Conservation (phyloP, 2,329 filamentous ascomycete genomes). For the Scytalidium sp. region DNA sequence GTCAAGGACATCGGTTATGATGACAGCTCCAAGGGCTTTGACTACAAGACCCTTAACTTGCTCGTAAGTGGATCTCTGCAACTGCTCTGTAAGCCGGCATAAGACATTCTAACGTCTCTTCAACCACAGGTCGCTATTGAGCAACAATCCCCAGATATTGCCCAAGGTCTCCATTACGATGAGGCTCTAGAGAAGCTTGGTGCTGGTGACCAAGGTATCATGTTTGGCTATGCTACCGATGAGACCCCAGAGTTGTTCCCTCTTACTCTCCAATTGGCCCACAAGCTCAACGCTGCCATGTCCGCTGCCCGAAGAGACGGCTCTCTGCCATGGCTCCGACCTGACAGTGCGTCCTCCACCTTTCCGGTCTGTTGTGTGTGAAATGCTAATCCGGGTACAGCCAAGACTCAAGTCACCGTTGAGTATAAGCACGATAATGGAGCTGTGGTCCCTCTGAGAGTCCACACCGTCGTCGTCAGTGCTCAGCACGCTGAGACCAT, state of each 20-base stretch:
- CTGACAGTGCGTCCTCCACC: conserved; percentile 58
- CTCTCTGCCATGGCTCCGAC: conserved; percentile 86
- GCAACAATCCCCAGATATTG: conserved; percentile 98
- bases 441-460: conserved; percentile 85
- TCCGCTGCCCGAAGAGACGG: conserved; percentile 84
- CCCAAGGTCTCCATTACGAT: conserved; percentile 98
- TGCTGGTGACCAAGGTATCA: conserved; percentile 99
- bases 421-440: conserved; percentile 98
- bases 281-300: conserved; percentile 98
- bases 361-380: background rate
- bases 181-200: conserved; percentile 96
- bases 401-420: conserved; percentile 99
- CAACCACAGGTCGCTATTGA: conserved; percentile 97
- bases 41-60: conserved; percentile 97
- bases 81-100: background rate
- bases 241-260: conserved; percentile 98
- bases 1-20: conserved; percentile 99
- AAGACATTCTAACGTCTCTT: conserved; percentile 33
- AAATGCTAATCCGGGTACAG: background rate
- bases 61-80: background rate
- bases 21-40: conserved; percentile 94
- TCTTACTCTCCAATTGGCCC: conserved; percentile 87
- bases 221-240: conserved; percentile 99
- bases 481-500: conserved; percentile 91
- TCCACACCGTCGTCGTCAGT: conserved; percentile 95